Conservation (phyloP, 805 yeast genomes). For the Metschnikowia amazonensis region DNA sequence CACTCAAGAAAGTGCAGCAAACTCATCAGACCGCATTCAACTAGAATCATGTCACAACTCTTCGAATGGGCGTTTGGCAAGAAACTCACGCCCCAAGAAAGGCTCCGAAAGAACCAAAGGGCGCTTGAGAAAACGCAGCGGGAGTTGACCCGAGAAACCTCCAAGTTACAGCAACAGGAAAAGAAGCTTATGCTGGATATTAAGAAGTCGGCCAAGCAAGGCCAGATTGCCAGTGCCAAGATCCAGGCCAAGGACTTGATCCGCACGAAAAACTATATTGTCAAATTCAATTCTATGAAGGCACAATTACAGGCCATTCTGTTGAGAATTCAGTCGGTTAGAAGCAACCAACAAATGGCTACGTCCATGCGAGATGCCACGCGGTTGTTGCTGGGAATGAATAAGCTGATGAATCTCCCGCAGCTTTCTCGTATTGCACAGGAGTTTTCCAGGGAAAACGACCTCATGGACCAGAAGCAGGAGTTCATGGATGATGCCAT, state of each 20-base stretch:
- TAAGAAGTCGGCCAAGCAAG: slow-evolving; percentile 85
- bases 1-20: not conserved
- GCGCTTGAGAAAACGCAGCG: slow-evolving; percentile 93
- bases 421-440: slow-evolving; percentile 84
- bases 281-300: slow-evolving; percentile 88
- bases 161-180: slow-evolving; percentile 86
- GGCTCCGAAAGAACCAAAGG: slow-evolving; percentile 90
- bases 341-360: slow-evolving; percentile 94
- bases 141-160: slow-evolving; percentile 84
- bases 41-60: slow-evolving; percentile 20
- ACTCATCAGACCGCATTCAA: not conserved
- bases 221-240: slow-evolving; percentile 84
- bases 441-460: slow-evolving; percentile 93
- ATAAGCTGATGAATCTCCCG: slow-evolving; percentile 84
- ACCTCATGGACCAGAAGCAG: slow-evolving; percentile 96
- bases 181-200: slow-evolving; percentile 82
- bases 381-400: slow-evolving; percentile 77
- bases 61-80: slow-evolving; percentile 97
- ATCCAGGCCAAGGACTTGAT: slow-evolving; percentile 95
- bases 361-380: slow-evolving; percentile 94
- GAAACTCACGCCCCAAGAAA: slow-evolving; percentile 89
- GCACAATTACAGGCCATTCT: slow-evolving; percentile 95
- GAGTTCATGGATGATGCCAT: slow-evolving; percentile 98
- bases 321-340: slow-evolving; percentile 83
- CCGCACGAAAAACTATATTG: slow-evolving; percentile 77